A percentile compares a stretch with the other conserved stretches of the same genome.
phyloP scores from a whole-genome alignment of 2,329 filamentous ascomycete species.

The Ceratocystis cacaofunesta region DNA sequence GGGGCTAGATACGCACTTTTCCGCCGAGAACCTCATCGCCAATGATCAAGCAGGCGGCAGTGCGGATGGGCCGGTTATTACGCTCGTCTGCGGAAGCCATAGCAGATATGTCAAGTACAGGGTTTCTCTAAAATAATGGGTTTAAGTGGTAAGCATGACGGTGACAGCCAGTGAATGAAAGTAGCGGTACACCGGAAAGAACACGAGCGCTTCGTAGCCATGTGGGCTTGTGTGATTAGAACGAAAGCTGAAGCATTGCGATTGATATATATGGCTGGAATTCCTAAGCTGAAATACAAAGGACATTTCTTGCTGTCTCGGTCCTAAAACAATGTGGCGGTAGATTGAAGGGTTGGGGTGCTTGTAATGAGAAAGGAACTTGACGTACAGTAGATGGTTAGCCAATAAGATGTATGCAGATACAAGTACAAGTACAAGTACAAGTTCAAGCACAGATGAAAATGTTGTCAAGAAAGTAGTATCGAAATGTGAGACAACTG shows the following conservation, averaged over 20 bases:
- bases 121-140: background rate
- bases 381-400: background rate
- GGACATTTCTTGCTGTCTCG: background rate
- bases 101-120: constrained; percentile 19
- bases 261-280: no score
- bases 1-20: constrained; percentile 45
- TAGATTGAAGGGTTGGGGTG: background rate
- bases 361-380: background rate
- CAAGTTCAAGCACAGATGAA: background rate
- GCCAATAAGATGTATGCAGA: background rate
- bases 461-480: background rate
- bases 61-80: constrained; percentile 58
- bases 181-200: background rate
- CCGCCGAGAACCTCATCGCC: constrained; percentile 94
- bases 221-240: background rate
- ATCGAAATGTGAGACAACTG: background rate
- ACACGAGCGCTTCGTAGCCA: background rate
- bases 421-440: background rate
- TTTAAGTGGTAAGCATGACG: background rate
- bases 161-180: background rate
- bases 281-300: background rate
- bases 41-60: constrained; percentile 84
- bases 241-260: background rate
- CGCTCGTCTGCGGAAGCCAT: constrained; percentile 38
- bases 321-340: background rate